A percentile compares a stretch with the other conserved stretches of the same genome.
Evolutionary conservation across 176 grass and related monocot species (phyloP).

Genomic region (Pharus latifolius): DNA sequence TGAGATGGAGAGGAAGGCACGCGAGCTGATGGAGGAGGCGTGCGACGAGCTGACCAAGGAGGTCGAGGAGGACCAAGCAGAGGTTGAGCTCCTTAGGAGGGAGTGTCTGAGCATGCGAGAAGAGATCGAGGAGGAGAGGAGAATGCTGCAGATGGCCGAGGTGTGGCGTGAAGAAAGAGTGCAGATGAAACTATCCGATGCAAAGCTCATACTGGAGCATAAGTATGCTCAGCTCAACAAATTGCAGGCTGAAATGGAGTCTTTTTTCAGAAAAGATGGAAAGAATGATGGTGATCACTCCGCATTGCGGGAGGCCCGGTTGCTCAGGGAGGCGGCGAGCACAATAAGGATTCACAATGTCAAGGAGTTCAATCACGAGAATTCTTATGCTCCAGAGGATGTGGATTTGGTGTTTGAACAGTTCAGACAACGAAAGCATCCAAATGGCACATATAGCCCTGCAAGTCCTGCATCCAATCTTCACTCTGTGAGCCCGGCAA

Average conservation of each 20-base stretch:
- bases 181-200: slow-evolving; percentile 56
- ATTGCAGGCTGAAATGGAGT: slow-evolving; percentile 40
- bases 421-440: not conserved
- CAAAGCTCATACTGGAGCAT: slow-evolving; percentile 18
- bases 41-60: slow-evolving; percentile 50
- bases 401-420: slow-evolving; percentile 15
- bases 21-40: slow-evolving; percentile 53
- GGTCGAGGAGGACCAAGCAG: slow-evolving; percentile 47
- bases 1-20: slow-evolving; percentile 38
- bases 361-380: not conserved
- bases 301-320: not conserved
- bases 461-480: not conserved
- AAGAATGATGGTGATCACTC: not conserved
- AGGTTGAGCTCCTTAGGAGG: slow-evolving; percentile 36
- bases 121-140: slow-evolving; percentile 50
- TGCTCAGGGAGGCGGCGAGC: slow-evolving; percentile 8
- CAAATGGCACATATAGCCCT: not conserved
- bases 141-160: slow-evolving; percentile 64
- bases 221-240: slow-evolving; percentile 26
- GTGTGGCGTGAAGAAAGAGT: slow-evolving; percentile 51
- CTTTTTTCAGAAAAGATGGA: not conserved
- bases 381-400: not conserved
- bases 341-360: not conserved
- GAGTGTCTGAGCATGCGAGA: slow-evolving; percentile 38
- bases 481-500: slow-evolving; percentile 26